Evolutionary conservation across 805 yeast genomes (phyloP).

Genomic region (Ascoidea tarda): DNA sequence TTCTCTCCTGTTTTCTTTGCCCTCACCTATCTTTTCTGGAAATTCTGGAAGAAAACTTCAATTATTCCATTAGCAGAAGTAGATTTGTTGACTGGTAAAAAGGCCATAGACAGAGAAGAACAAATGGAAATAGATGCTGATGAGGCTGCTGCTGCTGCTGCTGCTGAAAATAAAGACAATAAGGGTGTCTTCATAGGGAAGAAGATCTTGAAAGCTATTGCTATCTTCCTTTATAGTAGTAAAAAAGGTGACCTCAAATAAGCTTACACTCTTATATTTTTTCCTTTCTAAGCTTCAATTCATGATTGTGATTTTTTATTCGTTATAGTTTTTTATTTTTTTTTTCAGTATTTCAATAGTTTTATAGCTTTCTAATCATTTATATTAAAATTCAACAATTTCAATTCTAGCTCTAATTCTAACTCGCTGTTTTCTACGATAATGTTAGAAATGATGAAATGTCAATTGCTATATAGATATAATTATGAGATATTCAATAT

Average conservation of each 20-base stretch:
- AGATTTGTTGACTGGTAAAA: constrained; percentile 20
- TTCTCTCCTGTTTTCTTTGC: constrained; percentile 27
- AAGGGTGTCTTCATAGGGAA: background rate
- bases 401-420: too few relatives aligned
- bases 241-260: background rate
- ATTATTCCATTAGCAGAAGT: constrained; percentile 18
- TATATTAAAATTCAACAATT: too few relatives aligned
- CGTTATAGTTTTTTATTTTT: background rate
- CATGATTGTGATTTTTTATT: background rate
- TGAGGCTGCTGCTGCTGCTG: background rate
- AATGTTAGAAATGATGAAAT: too few relatives aligned
- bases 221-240: background rate
- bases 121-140: constrained; percentile 9
- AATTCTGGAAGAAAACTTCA: constrained; percentile 24
- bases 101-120: constrained; percentile 17
- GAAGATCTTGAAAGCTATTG: background rate
- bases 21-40: constrained; percentile 21
- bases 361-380: background rate
- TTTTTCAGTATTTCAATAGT: too few relatives aligned
- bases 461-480: too few relatives aligned
- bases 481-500: too few relatives aligned
- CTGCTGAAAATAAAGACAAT: too few relatives aligned
- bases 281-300: background rate
- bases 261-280: too few relatives aligned
- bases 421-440: too few relatives aligned